phyloP scores from a whole-genome alignment of 441 rosid species.

The Gossypium lobatum region DNA sequence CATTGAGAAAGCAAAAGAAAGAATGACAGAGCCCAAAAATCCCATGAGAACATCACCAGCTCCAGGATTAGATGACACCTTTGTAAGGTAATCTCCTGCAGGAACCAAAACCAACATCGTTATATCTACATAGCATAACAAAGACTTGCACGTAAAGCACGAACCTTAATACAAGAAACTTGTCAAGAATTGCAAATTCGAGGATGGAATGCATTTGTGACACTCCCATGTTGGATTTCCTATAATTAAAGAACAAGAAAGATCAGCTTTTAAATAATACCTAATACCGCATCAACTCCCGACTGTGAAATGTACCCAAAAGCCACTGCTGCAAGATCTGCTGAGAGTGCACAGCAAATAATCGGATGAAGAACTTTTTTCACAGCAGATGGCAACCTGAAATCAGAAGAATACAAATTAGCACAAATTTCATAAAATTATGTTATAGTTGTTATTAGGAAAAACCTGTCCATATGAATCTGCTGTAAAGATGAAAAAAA shows the following conservation, averaged over 20 bases:
- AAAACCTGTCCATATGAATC: neutral
- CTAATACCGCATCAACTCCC: constrained; percentile 82
- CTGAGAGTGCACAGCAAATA: constrained; percentile 77
- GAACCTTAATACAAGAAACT: neutral
- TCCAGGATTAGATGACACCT: constrained; percentile 73
- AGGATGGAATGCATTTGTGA: neutral
- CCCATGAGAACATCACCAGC: constrained; percentile 97
- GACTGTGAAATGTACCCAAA: constrained; percentile 74
- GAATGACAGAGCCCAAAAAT: constrained; percentile 90
- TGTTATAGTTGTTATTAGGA: neutral
- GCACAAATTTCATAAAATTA: neutral
- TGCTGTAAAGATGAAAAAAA: neutral
- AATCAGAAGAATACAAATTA: constrained; percentile 6
- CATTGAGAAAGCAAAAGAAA: constrained; percentile 95
- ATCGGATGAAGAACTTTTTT: constrained; percentile 84
- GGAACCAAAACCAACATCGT: constrained; percentile 13
- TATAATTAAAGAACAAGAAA: neutral
- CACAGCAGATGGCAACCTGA: constrained; percentile 71
- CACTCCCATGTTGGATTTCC: neutral
- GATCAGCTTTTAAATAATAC: constrained; percentile 25
- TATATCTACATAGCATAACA: neutral
- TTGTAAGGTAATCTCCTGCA: constrained; percentile 81
- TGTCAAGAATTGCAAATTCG: neutral
- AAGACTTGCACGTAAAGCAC: neutral
- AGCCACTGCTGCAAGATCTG: constrained; percentile 76